Evolutionary conservation across 108 stramenopile species (phyloP), one percentile per base, ranked within the genome.

Genomic region (Conticribra guillardii): DNA sequence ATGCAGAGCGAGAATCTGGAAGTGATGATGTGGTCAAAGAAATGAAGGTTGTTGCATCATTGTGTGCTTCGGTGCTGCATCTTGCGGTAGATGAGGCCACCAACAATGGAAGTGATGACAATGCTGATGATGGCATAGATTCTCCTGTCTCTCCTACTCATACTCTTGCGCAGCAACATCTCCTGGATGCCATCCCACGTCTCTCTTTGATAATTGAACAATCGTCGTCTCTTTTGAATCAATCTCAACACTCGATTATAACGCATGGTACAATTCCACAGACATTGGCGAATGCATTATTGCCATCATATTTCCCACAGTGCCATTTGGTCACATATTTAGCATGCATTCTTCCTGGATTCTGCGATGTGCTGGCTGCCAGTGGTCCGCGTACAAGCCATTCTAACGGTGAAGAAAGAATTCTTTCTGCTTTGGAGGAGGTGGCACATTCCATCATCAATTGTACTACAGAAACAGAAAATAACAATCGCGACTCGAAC

Each of bases 291-390:
- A 69, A 88, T 49, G 74, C 84, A 24, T 56, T 91, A 28, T 60
- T 88, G 30, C 86, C 90, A 60, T 68, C 76, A 9, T 65, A 82
- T 24, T 88, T 91, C 61, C 88, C 88, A 18, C 67, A 85, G 51
- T 72, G 74, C 9, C 85, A 87, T 48, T 72, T 76, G 24, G 27
- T 82, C 1, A 79, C 86, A 9, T 89, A 84, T 60, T 60, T 84
- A 27, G 84, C 85, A 37, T 78, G 74, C 28, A 72, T 78, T 27
- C 73, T 89, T 8, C 85, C 88, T 28, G 88, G 84, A 3, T 50
- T 89, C 17, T 80, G 79, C 27, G 67, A 80, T 4, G 26, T 66
- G 26, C 14, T 80, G n/a, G 61, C 73, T 7, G 64, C 48, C 8
- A 53, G 31, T 9, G 19, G 31, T 59, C 26, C 2, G 26, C 45